A percentile compares a stretch with the other conserved stretches of the same genome.
phyloP scores from a whole-genome alignment of 768 basidiomycete genomes.

The Serendipita indica region DNA sequence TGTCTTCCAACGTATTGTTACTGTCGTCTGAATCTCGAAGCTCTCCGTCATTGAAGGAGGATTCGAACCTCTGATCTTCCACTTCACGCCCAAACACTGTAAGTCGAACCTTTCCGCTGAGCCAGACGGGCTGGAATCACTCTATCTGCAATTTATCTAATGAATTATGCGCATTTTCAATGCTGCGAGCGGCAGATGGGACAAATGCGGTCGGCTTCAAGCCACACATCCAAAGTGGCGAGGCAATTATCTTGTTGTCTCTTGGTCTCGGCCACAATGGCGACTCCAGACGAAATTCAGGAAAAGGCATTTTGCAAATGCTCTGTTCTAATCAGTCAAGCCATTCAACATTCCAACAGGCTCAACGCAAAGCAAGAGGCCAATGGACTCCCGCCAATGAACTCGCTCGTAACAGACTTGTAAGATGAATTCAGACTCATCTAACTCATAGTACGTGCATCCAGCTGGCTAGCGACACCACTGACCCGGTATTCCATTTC shows the following conservation, averaged over 20 bases:
- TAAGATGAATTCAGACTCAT: conserved; percentile 92
- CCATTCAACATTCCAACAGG: conserved; percentile 33
- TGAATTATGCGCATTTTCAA: too few relatives aligned
- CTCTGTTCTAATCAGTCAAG: conserved; percentile 26
- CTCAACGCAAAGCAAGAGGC: conserved; percentile 88
- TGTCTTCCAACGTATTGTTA: too few relatives aligned
- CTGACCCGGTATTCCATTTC: background rate
- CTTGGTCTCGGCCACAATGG: background rate
- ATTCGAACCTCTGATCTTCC: too few relatives aligned
- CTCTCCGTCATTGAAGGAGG: too few relatives aligned
- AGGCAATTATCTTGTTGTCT: background rate
- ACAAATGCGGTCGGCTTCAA: conserved; percentile 10
- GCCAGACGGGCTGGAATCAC: too few relatives aligned
- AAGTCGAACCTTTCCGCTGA: too few relatives aligned
- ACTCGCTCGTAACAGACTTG: conserved; percentile 75
- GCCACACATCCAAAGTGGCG: conserved; percentile 6
- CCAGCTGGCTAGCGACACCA: too few relatives aligned
- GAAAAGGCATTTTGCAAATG: conserved; percentile 87
- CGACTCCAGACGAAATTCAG: conserved; percentile 33
- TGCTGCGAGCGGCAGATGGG: too few relatives aligned
- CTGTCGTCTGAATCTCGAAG: too few relatives aligned
- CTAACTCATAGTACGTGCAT: conserved; percentile 62
- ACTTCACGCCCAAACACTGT: too few relatives aligned
- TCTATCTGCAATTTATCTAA: too few relatives aligned
- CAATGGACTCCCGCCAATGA: conserved; percentile 74